Conservation (phyloP, 1,139 yeast genomes). For the Scheffersomyces quercinus region DNA sequence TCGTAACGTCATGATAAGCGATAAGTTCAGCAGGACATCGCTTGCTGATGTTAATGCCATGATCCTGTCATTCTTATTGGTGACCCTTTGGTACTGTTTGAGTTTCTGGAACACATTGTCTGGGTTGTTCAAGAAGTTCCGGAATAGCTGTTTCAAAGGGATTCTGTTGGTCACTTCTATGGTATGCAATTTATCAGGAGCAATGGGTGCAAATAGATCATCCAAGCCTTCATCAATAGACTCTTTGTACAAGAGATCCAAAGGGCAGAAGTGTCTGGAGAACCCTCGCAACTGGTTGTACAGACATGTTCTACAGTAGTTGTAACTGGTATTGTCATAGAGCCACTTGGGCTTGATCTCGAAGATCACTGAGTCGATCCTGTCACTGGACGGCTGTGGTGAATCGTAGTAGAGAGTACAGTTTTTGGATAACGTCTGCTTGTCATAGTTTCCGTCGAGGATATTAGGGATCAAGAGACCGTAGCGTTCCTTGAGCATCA, state of each 20-base stretch:
- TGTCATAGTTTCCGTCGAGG: constrained; percentile 32
- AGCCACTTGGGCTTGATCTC: constrained; percentile 53
- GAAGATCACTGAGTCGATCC: constrained; percentile 32
- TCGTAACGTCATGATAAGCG: constrained; percentile 54
- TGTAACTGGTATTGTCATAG: constrained; percentile 37
- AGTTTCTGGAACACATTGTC: constrained; percentile 41
- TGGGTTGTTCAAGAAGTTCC: constrained; percentile 28
- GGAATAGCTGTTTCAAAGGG: constrained; percentile 32
- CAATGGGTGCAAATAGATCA: constrained; percentile 35
- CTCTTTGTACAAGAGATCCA: constrained; percentile 37
- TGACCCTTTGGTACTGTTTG: constrained; percentile 37
- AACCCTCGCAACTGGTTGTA: constrained; percentile 35
- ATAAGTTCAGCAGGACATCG: constrained; percentile 47
- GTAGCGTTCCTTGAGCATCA: constrained; percentile 40
- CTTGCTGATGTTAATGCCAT: constrained; percentile 32
- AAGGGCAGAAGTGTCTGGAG: constrained; percentile 45
- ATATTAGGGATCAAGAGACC: constrained; percentile 46
- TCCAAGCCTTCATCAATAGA: constrained; percentile 35
- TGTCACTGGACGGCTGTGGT: constrained; percentile 2
- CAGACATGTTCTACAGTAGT: constrained; percentile 49
- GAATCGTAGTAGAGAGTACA: constrained; percentile 32
- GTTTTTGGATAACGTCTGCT: constrained; percentile 33
- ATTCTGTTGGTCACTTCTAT: constrained; percentile 21
- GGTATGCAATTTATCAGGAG: constrained; percentile 17
- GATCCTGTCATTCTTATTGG: constrained; percentile 36